Percentiles rank a stretch among this genome's conserved stretches.
phyloP scores from a whole-genome alignment of 2,329 filamentous ascomycete species.

The Metarhizium rileyi region DNA sequence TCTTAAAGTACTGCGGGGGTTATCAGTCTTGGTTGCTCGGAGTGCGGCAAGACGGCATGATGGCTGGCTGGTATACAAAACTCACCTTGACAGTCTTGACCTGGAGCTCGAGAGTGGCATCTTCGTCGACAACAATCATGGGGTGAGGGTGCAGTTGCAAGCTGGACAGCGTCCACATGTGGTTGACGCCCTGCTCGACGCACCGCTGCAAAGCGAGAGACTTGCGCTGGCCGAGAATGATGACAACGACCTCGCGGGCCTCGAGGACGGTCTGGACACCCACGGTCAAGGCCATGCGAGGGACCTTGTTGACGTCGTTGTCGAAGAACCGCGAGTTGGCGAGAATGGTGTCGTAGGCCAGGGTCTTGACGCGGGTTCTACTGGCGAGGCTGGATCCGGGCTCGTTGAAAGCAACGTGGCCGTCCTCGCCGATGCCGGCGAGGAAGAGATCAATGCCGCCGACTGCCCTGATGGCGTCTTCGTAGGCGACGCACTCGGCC shows the following conservation, averaged over 20 bases:
- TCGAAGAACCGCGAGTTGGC: conserved; percentile 80
- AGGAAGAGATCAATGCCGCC: conserved; percentile 83
- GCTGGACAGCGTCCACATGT: conserved; percentile 83
- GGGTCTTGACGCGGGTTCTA: conserved; percentile 74
- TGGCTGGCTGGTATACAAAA: too few species aligned
- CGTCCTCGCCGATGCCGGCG: conserved; percentile 75
- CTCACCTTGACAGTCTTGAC: conserved; percentile 61
- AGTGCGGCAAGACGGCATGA: neutral
- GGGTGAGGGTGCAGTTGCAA: conserved; percentile 74
- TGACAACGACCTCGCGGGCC: conserved; percentile 70
- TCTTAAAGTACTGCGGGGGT: conserved; percentile 52
- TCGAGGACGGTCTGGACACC: conserved; percentile 78
- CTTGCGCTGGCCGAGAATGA: conserved; percentile 75
- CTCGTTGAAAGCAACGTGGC: conserved; percentile 87
- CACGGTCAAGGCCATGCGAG: conserved; percentile 74
- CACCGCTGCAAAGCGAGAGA: conserved; percentile 69
- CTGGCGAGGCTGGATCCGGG: conserved; percentile 70
- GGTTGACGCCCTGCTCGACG: conserved; percentile 73
- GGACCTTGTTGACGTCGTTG: conserved; percentile 63
- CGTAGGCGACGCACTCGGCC: conserved; percentile 69
- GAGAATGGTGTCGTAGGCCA: conserved; percentile 78
- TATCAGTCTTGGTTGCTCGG: conserved; percentile 1
- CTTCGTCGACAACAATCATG: conserved; percentile 76
- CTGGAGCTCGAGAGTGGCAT: conserved; percentile 62
- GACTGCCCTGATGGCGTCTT: conserved; percentile 61